Base-by-base conservation (phyloP, 1,284 basidiomycete genomes). In the Violaceomyces palustris region DNA sequence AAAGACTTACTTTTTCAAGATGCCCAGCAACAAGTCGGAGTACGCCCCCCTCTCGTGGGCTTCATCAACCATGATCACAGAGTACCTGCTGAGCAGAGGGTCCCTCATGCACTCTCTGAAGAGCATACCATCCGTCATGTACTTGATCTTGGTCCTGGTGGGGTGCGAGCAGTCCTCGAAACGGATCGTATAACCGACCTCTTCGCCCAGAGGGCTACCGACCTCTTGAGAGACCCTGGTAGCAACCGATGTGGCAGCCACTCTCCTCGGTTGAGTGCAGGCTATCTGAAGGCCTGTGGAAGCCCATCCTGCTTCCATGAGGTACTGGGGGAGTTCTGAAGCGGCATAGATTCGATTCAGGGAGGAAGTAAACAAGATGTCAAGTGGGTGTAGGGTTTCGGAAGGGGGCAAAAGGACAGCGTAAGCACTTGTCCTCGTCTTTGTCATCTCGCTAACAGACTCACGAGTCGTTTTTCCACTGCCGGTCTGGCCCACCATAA, bases 291-390 rank as follows among this genome's bases (percentile, higher is more conserved):
- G 56, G 10, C 56, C 64, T 9, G 37, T 29, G 3, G 38, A 22
- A 1, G 60, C 42, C 74, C 74, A 76, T 3, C 74, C 91, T 8
- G 87, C 82, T 77, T 97, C 88, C 54, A 86, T 78, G 4, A 98
- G 80, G 74, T 88, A 96, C 72, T 96, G 93, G 1, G 94, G 93
- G 40, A 99, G 80, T 74, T 97, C 90, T 89, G 66, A 27, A 18
- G n/a, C n/a, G n/a, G n/a, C n/a, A n/a, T n/a, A n/a, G n/a, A n/a
- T n/a, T n/a, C n/a, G n/a, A n/a, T n/a, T n/a, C n/a, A n/a, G n/a
- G n/a, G n/a, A n/a, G n/a, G n/a, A n/a, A n/a, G n/a, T n/a, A n/a
- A n/a, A n/a, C n/a, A n/a, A n/a, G n/a, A n/a, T n/a, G n/a, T n/a
- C n/a, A n/a, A n/a, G n/a, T n/a, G n/a, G n/a, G 17, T 11, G 21